Evolutionary conservation across 176 grass and related monocot species (phyloP).

Genomic region (Ananas comosus): DNA sequence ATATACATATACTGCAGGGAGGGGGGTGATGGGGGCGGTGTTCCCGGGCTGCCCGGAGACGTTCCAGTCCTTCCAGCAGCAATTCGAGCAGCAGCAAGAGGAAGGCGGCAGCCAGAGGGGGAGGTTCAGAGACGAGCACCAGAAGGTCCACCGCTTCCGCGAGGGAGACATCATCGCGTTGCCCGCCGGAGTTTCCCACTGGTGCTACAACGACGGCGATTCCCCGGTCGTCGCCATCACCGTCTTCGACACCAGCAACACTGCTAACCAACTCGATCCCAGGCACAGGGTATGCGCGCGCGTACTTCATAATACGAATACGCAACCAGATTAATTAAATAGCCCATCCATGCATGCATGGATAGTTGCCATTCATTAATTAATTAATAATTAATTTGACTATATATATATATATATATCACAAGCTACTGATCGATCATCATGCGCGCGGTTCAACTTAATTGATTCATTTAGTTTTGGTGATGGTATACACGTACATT

Average conservation of each 20-base stretch:
- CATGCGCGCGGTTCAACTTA: too few relatives aligned
- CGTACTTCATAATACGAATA: too few relatives aligned
- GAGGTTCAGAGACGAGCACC: conserved; percentile 32
- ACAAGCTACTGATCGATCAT: too few relatives aligned
- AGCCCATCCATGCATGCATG: too few relatives aligned
- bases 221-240: conserved; percentile 18
- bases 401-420: too few relatives aligned
- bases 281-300: conserved; percentile 16
- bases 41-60: conserved; percentile 37
- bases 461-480: not conserved
- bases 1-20: conserved; percentile 8
- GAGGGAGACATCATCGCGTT: conserved; percentile 28
- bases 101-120: conserved; percentile 6
- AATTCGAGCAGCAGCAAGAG: conserved; percentile 11
- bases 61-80: conserved; percentile 22
- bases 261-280: conserved; percentile 28
- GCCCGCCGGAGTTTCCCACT: conserved; percentile 25
- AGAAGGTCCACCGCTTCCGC: conserved; percentile 25
- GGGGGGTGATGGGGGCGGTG: conserved; percentile 12
- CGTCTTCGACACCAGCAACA: conserved; percentile 23
- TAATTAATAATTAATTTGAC: too few relatives aligned
- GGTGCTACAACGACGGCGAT: conserved; percentile 36
- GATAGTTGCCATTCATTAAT: too few relatives aligned
- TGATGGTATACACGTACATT: not conserved
- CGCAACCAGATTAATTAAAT: too few relatives aligned